phyloP scores from a whole-genome alignment of 306 rosid species.

The Vigna reflexopilosa region DNA sequence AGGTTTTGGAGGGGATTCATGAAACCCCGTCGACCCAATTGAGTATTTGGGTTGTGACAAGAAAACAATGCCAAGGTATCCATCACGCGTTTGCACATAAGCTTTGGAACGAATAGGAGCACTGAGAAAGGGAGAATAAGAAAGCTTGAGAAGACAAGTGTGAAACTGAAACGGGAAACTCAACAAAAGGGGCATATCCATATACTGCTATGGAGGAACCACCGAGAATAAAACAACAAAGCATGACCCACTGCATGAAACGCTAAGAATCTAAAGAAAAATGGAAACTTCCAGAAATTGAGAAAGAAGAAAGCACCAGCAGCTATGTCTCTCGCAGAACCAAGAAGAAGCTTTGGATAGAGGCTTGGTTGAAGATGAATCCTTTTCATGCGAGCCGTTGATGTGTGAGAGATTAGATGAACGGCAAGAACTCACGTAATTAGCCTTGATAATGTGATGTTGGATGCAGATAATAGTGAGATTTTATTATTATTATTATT shows the following conservation, averaged over 20 bases:
- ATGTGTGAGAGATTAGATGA: neutral
- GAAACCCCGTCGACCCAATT: constrained; percentile 47
- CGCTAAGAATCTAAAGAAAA: neutral
- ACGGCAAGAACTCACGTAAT: neutral
- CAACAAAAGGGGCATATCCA: constrained; percentile 45
- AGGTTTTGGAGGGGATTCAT: constrained; percentile 36
- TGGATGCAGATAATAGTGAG: too few relatives aligned
- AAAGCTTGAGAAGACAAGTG: constrained; percentile 38
- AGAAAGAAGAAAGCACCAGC: constrained; percentile 4
- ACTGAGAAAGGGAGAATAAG: constrained; percentile 25
- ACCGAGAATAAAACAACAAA: constrained; percentile 17
- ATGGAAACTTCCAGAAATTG: neutral
- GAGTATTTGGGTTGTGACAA: constrained; percentile 45
- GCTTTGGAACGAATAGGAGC: constrained; percentile 30
- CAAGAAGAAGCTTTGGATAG: constrained; percentile 8
- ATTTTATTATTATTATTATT: too few relatives aligned
- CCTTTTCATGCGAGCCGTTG: constrained; percentile 5
- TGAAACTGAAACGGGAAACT: constrained; percentile 48
- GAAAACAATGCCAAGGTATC: constrained; percentile 43
- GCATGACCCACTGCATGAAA: neutral
- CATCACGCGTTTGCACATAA: neutral
- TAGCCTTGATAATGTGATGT: too few relatives aligned
- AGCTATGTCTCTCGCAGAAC: neutral
- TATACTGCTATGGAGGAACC: neutral
- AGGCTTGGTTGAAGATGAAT: neutral